Conservation (phyloP, 2,329 filamentous ascomycete species). For the Golovinomyces cichoracearum region DNA sequence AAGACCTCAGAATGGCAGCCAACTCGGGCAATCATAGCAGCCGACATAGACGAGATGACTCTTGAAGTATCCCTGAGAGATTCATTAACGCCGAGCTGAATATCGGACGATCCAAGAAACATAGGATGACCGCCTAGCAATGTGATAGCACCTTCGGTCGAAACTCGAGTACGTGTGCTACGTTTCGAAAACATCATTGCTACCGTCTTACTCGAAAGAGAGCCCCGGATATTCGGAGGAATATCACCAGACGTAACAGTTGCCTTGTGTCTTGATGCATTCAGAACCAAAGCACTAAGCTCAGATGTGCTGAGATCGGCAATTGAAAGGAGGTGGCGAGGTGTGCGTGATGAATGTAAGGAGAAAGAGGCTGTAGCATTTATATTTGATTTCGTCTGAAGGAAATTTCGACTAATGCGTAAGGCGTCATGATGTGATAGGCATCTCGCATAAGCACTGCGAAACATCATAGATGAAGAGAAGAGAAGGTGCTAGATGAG, state of each 20-base stretch:
- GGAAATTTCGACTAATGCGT: too few relatives aligned
- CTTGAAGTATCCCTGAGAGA: constrained; percentile 75
- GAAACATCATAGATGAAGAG: too few relatives aligned
- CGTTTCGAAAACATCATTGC: constrained; percentile 96
- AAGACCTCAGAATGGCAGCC: constrained; percentile 51
- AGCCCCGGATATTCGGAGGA: constrained; percentile 30
- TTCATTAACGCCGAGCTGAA: constrained; percentile 90
- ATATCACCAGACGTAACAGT: constrained; percentile 44
- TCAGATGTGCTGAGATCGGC: constrained; percentile 59
- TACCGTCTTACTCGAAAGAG: constrained; percentile 51
- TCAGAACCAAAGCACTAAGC: constrained; percentile 56
- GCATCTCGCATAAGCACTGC: too few relatives aligned
- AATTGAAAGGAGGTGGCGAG: constrained; percentile 79
- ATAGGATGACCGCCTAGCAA: constrained; percentile 78
- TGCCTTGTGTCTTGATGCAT: constrained; percentile 53
- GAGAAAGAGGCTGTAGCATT: too few relatives aligned
- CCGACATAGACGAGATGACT: constrained; percentile 85
- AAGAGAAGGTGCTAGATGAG: too few relatives aligned
- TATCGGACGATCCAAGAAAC: constrained; percentile 89
- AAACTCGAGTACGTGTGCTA: constrained; percentile 77
- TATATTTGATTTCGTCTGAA: too few relatives aligned
- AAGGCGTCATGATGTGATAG: too few relatives aligned
- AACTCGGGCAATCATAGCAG: constrained; percentile 57
- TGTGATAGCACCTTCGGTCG: constrained; percentile 74
- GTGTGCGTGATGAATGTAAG: too few relatives aligned